Evolutionary conservation across 2,329 filamentous ascomycete genomes (phyloP).

Genomic region (Elsinoe arachidis): DNA sequence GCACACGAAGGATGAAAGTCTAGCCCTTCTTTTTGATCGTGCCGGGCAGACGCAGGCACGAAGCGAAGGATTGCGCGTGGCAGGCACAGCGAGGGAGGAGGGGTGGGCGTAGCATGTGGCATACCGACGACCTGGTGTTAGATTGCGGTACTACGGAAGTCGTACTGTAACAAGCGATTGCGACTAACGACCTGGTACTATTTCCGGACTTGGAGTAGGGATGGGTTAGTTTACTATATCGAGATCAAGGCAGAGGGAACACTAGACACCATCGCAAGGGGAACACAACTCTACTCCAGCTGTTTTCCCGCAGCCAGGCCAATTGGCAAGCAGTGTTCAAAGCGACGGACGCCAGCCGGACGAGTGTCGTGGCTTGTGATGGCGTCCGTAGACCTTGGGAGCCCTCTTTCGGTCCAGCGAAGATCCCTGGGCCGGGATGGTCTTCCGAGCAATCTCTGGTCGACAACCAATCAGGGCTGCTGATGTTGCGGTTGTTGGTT

Average conservation of each 20-base stretch:
- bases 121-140: not conserved
- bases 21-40: not conserved
- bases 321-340: no score
- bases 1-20: not conserved
- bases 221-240: no score
- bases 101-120: not conserved
- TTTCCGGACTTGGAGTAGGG: not conserved
- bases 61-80: not conserved
- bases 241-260: no score
- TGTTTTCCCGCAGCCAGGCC: no score
- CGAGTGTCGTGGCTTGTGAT: no score
- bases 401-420: no score
- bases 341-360: no score
- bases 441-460: not conserved
- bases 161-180: not conserved
- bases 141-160: not conserved
- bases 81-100: not conserved
- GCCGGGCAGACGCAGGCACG: not conserved
- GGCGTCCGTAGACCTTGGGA: no score
- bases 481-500: not conserved
- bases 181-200: not conserved
- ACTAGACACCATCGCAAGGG: no score
- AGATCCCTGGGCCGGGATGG: not conserved
- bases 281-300: no score
- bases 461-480: not conserved